Conservation (phyloP, 2,329 filamentous ascomycete species). For the Penicillium sp. region DNA sequence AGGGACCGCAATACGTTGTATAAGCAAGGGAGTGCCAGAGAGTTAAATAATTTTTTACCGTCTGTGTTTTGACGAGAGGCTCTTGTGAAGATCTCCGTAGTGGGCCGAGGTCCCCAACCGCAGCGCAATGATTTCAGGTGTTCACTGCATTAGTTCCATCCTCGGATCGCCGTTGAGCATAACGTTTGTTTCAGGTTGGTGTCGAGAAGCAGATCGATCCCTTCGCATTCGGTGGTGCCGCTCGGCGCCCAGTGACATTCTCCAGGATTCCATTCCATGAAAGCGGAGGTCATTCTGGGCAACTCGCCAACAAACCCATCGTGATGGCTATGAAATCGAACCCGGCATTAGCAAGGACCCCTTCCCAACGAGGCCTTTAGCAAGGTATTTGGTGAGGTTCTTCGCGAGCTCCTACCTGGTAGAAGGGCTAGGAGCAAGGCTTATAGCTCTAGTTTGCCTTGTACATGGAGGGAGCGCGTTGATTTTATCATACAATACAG, state of each 20-base stretch:
- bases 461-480: no score
- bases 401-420: no score
- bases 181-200: slow-evolving; percentile 15
- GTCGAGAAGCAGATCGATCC: background rate
- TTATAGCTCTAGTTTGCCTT: no score
- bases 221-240: background rate
- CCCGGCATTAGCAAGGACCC: no score
- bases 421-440: no score
- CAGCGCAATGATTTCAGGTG: slow-evolving; percentile 12
- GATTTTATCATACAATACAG: no score
- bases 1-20: background rate
- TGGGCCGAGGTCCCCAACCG: slow-evolving; percentile 14
- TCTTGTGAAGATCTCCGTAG: slow-evolving; percentile 5
- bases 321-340: background rate
- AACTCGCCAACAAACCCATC: background rate
- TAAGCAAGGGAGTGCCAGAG: background rate
- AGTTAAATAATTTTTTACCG: background rate
- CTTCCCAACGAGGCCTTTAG: no score
- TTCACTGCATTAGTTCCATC: background rate
- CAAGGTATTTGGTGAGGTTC: no score
- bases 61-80: background rate
- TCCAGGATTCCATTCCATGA: no score
- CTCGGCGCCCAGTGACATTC: background rate
- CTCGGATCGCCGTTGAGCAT: background rate
- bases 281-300: background rate